Conservation (phyloP, 2,329 filamentous ascomycete genomes). For the Trichoderma sp. region DNA sequence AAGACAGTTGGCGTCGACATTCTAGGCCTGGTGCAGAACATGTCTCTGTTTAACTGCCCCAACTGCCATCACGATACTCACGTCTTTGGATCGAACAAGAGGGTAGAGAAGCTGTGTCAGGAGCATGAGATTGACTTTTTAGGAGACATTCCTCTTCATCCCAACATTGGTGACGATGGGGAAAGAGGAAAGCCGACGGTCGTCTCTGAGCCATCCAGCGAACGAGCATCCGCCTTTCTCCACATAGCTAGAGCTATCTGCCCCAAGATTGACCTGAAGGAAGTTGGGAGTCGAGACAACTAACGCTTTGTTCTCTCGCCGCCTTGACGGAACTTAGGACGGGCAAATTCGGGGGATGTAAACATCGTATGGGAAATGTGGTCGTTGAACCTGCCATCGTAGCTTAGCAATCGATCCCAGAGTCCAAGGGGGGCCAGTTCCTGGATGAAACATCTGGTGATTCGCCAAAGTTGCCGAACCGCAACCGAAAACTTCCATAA, state of each 20-base stretch:
- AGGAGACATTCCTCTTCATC: conserved; percentile 86
- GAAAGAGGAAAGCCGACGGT: conserved; percentile 88
- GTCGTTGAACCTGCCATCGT: conserved; percentile 28
- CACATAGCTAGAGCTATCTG: conserved; percentile 64
- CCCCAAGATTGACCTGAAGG: conserved; percentile 46
- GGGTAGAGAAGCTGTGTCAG: conserved; percentile 68
- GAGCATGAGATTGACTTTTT: conserved; percentile 77
- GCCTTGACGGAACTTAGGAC: background rate
- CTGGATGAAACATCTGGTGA: conserved; percentile 21
- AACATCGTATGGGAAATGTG: conserved; percentile 18
- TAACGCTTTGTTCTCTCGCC: background rate
- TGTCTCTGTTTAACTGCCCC: conserved; percentile 82
- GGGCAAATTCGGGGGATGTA: conserved; percentile 9
- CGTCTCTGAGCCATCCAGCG: conserved; percentile 78
- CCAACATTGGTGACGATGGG: conserved; percentile 82
- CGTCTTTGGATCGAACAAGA: conserved; percentile 70
- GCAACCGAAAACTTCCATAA: conserved; percentile 14
- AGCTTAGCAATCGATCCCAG: conserved; percentile 28
- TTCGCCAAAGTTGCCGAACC: conserved; percentile 9
- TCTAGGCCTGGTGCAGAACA: conserved; percentile 88
- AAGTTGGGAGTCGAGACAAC: background rate
- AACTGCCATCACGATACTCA: conserved; percentile 73
- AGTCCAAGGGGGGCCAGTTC: conserved; percentile 20
- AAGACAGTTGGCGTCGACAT: conserved; percentile 78
- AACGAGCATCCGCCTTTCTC: conserved; percentile 71